Evolutionary conservation across 345 rosid genomes (phyloP).

Genomic region (Carallia brachiata): DNA sequence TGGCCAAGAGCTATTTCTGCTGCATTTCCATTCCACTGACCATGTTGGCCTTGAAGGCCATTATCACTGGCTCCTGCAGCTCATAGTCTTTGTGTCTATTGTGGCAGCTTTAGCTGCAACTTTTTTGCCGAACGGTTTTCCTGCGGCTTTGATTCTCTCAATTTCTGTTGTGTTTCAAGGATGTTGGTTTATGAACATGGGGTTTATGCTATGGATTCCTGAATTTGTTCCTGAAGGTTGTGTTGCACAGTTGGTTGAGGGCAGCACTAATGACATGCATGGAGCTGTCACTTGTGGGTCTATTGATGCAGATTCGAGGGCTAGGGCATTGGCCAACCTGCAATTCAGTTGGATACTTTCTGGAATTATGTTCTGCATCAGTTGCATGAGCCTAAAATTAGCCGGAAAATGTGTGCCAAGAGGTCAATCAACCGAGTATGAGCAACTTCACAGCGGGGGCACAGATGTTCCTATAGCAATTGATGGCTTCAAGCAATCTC

Average conservation of each 20-base stretch:
- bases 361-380: constrained; percentile 55
- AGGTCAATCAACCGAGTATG: constrained; percentile 38
- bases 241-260: constrained; percentile 27
- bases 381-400: constrained; percentile 50
- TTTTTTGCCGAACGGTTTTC: constrained; percentile 47
- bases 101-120: constrained; percentile 50
- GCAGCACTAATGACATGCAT: constrained; percentile 29
- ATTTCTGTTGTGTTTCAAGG: constrained; percentile 74
- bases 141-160: constrained; percentile 56
- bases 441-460: constrained; percentile 41
- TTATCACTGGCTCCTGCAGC: constrained; percentile 85
- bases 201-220: constrained; percentile 79
- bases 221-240: constrained; percentile 66
- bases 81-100: constrained; percentile 61
- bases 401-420: constrained; percentile 32
- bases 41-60: constrained; percentile 89
- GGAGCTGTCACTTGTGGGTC: constrained; percentile 65
- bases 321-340: constrained; percentile 75
- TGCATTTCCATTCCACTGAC: constrained; percentile 83
- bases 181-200: constrained; percentile 86
- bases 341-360: constrained; percentile 92
- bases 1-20: constrained; percentile 79
- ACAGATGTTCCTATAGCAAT: constrained; percentile 33
- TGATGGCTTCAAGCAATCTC: constrained; percentile 29
- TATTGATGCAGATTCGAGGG: constrained; percentile 53